These are phyloP conservation scores for Oryza brachyantha DNA, from an alignment of 176 grass and related monocot genomes.

Conservation along the genomic window DNA sequence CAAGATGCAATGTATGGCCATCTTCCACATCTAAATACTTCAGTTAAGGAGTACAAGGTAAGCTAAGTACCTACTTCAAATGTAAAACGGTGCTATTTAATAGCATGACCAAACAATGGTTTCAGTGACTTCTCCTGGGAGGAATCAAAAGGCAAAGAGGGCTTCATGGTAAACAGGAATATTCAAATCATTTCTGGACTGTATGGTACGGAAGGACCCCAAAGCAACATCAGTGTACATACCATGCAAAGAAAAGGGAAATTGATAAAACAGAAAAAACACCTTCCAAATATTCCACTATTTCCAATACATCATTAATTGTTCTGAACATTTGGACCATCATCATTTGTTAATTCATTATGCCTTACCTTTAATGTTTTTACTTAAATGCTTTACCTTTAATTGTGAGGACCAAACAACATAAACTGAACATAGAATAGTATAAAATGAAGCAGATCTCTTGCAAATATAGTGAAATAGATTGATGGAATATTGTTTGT, in stretches of 20 bases:
- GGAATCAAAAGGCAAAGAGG: background rate
- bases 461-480: background rate
- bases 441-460: background rate
- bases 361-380: background rate
- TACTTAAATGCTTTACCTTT: background rate
- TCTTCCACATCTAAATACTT: slow-evolving; percentile 90
- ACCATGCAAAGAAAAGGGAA: background rate
- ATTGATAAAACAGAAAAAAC: background rate
- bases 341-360: slow-evolving; percentile 8
- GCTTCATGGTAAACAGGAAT: background rate
- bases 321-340: background rate
- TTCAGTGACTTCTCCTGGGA: slow-evolving; percentile 11
- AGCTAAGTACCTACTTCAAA: background rate
- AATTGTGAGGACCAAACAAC: background rate
- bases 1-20: slow-evolving; percentile 99
- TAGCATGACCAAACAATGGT: background rate
- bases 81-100: background rate
- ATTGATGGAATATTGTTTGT: background rate
- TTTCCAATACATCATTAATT: background rate
- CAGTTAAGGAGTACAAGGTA: slow-evolving; percentile 42
- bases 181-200: background rate
- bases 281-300: background rate
- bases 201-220: background rate
- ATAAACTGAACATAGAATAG: background rate
- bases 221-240: background rate